Conservation (phyloP, 768 basidiomycete species). For the Leucocoprinus birnbaumii region DNA sequence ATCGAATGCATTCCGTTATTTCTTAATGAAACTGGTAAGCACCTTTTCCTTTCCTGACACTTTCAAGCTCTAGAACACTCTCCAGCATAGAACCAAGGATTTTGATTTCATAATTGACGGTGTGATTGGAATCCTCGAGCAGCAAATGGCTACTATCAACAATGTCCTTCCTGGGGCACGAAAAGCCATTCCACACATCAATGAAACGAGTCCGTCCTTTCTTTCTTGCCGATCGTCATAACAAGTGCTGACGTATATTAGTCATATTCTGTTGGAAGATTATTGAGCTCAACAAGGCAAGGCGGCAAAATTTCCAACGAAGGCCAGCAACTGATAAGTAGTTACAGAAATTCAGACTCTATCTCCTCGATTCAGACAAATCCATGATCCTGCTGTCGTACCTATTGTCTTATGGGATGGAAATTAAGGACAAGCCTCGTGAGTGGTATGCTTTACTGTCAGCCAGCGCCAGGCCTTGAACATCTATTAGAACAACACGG, state of each 20-base stretch:
- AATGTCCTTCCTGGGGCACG: conserved; percentile 83
- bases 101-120: conserved; percentile 83
- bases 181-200: conserved; percentile 77
- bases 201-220: conserved; percentile 69
- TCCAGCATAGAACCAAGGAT: conserved; percentile 86
- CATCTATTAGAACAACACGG: conserved; percentile 76
- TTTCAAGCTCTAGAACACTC: conserved; percentile 11
- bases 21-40: conserved; percentile 83
- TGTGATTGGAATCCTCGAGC: conserved; percentile 60
- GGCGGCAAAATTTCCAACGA: too few species aligned
- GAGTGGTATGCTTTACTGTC: conserved; percentile 22
- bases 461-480: conserved; percentile 7
- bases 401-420: conserved; percentile 77
- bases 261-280: conserved; percentile 89
- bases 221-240: too few species aligned
- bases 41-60: conserved; percentile 1
- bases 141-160: conserved; percentile 72
- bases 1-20: conserved; percentile 91
- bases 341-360: conserved; percentile 86
- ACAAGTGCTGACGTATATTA: conserved; percentile 22
- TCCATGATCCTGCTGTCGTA: conserved; percentile 75
- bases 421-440: conserved; percentile 95
- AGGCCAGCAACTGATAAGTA: conserved; percentile 8
- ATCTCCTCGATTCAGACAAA: conserved; percentile 77
- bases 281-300: conserved; percentile 88